Base-by-base conservation (phyloP, 169 alveolate species). In the Plasmodium vivax region DNA sequence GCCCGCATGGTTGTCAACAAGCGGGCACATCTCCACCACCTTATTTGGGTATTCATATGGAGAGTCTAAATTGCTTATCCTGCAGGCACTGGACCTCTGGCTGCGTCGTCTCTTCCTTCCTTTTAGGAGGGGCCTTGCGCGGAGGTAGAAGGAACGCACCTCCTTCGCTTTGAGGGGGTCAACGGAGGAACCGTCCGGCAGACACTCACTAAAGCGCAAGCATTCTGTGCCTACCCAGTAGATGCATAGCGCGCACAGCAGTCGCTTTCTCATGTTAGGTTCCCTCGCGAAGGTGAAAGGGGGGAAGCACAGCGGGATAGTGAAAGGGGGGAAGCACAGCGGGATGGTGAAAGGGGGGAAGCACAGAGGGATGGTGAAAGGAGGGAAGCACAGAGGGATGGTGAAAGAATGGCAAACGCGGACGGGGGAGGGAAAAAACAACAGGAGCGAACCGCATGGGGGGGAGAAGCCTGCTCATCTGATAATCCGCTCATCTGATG, bases 161-260 rank as follows among this genome's bases (percentile, higher is more conserved):
- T 38, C 32, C 45, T 77, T 71, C n/a, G 7, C 47, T 30, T 68
- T 62, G 10, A 58, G 43, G 9, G 10, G 41, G 36, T 23, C 41
- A 12, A 75, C 23, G 32, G 58, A 62, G 36, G 36, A 62, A 45
- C 32, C 19, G 9, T 58, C 36, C 56, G 58, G 3, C 3, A 23
- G 51, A 71, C 75, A 84, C 36, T 72, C 16, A 74, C 7, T 84
- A 16, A 74, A 10, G 73, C 56, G 34, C 54, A 72, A 16, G 84
- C 38, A 84, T 71, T 34, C 68, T 41, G 12, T 23, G 56, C 77
- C 54, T 12, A 84, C 23, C 72, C 54, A 84, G 56, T 84, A 84
- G 8, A 84, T 41, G 56, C 47, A 84, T 84, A 84, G 77, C 51
- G 77, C 77, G 1, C 16, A 54, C n/a, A 72, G 32, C 4, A 84